A percentile compares a stretch with the other conserved stretches of the same genome.
These are phyloP conservation scores for Psidium friedrichsthalianum DNA, from an alignment of 345 rosid genomes.

Conservation along the genomic window DNA sequence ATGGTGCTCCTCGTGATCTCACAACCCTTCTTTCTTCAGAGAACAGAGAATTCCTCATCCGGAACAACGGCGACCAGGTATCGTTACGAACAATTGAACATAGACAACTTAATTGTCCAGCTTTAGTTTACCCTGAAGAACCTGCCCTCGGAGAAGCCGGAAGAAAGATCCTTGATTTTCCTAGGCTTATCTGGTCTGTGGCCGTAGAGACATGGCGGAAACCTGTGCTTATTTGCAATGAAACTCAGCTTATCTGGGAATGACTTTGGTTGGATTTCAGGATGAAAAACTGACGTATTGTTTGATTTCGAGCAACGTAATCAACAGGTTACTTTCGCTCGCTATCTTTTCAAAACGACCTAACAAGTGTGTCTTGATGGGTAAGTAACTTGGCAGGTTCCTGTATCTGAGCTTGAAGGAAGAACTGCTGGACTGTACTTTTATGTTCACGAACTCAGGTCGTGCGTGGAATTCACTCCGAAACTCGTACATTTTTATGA, in stretches of 20 bases:
- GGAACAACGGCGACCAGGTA: neutral
- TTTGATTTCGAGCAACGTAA: conserved; percentile 18
- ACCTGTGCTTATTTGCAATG: neutral
- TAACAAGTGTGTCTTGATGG: neutral
- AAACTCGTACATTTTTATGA: conserved; percentile 37
- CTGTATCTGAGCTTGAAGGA: conserved; percentile 57
- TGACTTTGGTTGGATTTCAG: neutral
- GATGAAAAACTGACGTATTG: neutral
- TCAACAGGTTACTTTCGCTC: conserved; percentile 2
- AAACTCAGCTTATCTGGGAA: neutral
- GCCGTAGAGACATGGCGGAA: neutral
- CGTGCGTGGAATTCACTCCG: conserved; percentile 32
- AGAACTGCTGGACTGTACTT: conserved; percentile 55
- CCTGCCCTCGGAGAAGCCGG: fast-evolving
- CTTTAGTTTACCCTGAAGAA: neutral
- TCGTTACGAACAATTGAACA: neutral
- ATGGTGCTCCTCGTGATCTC: conserved; percentile 8
- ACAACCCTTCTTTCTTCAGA: neutral
- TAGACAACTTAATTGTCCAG: neutral
- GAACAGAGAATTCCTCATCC: neutral
- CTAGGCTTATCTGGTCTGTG: neutral
- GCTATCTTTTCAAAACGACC: neutral
- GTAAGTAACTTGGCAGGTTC: conserved; percentile 20
- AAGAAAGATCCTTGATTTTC: neutral
- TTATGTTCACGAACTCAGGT: conserved; percentile 9